Evolutionary conservation across 805 yeast genomes (phyloP).

Genomic region (Barnettozyma wickerhamii): DNA sequence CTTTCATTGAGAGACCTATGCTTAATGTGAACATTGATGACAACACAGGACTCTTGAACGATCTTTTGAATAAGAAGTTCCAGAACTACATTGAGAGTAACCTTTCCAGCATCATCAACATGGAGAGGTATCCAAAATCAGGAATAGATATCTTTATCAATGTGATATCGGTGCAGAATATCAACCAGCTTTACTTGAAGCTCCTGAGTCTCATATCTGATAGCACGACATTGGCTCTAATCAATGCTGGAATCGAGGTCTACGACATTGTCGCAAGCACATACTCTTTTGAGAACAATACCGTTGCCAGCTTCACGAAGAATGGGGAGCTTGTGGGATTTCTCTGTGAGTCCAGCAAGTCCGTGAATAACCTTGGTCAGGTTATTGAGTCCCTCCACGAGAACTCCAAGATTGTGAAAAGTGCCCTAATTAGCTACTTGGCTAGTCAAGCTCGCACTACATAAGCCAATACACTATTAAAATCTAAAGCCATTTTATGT

Average conservation of each 20-base stretch:
- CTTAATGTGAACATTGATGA: slow-evolving; percentile 49
- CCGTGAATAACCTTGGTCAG: slow-evolving; percentile 5
- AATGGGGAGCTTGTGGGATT: slow-evolving; percentile 59
- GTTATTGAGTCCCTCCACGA: slow-evolving; percentile 4
- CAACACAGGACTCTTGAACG: slow-evolving; percentile 25
- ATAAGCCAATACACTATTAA: no score
- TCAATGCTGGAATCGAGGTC: slow-evolving; percentile 81
- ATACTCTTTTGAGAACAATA: slow-evolving; percentile 35
- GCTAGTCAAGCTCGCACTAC: slow-evolving; percentile 9
- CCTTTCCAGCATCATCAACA: slow-evolving; percentile 34
- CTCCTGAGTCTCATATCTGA: slow-evolving; percentile 36
- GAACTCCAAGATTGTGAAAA: slow-evolving; percentile 8
- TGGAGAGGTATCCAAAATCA: slow-evolving; percentile 84
- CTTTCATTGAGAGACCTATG: slow-evolving; percentile 63
- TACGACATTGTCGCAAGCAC: slow-evolving; percentile 74
- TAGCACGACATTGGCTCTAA: slow-evolving; percentile 62
- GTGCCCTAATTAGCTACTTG: slow-evolving; percentile 3
- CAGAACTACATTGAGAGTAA: slow-evolving; percentile 36
- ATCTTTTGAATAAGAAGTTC: slow-evolving; percentile 40
- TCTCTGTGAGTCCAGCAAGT: slow-evolving; percentile 40
- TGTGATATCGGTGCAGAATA: slow-evolving; percentile 43
- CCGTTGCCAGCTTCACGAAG: slow-evolving; percentile 48
- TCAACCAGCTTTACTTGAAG: slow-evolving; percentile 28
- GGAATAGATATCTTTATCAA: slow-evolving; percentile 76
- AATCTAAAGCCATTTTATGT: no score